Percentiles rank a stretch among this genome's conserved stretches.
Conservation (phyloP, 305 asterid species). For the Solanum hybrid region DNA sequence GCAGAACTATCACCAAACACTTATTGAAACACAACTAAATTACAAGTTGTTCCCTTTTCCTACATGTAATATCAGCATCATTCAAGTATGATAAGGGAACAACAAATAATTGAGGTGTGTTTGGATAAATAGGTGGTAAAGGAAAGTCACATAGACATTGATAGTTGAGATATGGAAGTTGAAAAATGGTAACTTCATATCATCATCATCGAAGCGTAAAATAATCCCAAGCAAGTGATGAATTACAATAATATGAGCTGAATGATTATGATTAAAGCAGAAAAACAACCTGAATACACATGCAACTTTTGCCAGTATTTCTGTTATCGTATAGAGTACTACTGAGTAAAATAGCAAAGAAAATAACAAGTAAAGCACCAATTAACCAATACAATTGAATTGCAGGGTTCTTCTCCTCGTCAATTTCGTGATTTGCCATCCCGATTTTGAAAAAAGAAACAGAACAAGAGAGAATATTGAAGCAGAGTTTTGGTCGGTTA, state of each 20-base stretch:
- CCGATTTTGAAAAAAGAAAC: background rate
- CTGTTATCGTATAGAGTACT: slow-evolving; percentile 18
- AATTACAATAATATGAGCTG: background rate
- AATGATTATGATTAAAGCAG: background rate
- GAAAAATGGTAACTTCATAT: background rate
- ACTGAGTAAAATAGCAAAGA: slow-evolving; percentile 26
- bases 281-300: slow-evolving; percentile 31
- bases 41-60: background rate
- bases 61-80: no score
- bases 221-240: background rate
- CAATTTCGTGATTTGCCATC: background rate
- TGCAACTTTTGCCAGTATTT: slow-evolving; percentile 17
- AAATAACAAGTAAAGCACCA: slow-evolving; percentile 31
- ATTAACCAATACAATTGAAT: slow-evolving; percentile 12
- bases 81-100: background rate
- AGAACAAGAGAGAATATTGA: background rate
- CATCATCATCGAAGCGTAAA: background rate
- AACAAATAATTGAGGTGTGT: background rate
- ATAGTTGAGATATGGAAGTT: background rate
- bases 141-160: background rate
- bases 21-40: no score
- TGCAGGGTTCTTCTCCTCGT: background rate
- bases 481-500: background rate
- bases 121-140: background rate
- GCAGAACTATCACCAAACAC: background rate